Evolutionary conservation across 306 rosid species (phyloP), one percentile per base, ranked within the genome.

Genomic region (Gastrolobium bilobum): DNA sequence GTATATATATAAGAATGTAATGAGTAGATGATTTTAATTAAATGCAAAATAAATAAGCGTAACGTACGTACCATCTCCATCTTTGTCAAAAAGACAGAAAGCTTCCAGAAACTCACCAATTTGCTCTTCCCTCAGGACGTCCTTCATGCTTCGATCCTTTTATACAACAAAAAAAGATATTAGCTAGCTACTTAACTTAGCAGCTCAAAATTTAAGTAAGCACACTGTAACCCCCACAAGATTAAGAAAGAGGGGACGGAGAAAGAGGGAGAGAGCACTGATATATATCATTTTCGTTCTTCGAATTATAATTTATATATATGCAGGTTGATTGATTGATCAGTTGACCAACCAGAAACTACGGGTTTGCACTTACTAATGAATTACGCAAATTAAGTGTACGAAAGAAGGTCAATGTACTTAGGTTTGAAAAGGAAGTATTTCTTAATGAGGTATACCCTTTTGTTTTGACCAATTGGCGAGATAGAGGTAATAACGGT

Each of bases 81-180:
- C 90, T 77, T 62, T 89, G 79, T 91, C 97, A 11, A 91, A 61
- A 33, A 89, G 87, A 64, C 86, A 83, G 48, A 91, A 89, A 26
- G 87, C 97, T 84, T 91, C 91, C 70, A 83, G 76, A 79, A 89
- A 91, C 46, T 91, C 94, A 35, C 76, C 77, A 77, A 86, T 75
- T 71, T 86, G 94, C 42, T 86, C 84, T 83, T 84, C 84, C 44
- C 86, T 66, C 47, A 86, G 57, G 13, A 66, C 48, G 8, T 86
- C 88, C 56, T 29, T 84, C 78, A 77, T 80, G 11, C 14, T 10
- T 9, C 26, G 26, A 20, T 20, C 26, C 26, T 20, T 20, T 20
- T 20, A 20, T 20, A 20, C 26, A 20, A 20, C 1, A 20, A 20
- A 20, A 20, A 20, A 20, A 20, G 26, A 20, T 20, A 20, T 20